Evolutionary conservation across 305 asterid species (phyloP), one percentile per base, ranked within the genome.

Genomic region (Vinca major): DNA sequence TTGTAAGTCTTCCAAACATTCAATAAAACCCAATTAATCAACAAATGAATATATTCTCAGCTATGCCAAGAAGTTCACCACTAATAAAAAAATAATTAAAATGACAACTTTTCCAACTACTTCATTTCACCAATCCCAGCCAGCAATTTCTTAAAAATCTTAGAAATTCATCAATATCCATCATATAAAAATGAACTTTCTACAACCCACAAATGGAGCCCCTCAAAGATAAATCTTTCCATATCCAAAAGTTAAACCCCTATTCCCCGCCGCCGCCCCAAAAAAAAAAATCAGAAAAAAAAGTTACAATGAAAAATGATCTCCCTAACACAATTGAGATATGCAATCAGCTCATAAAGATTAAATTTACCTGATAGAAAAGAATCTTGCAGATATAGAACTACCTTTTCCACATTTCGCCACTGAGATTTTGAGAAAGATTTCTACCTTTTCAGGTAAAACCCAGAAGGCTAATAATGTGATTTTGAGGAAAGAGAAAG

Each of bases 361-460:
- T 43, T 26, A 12, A 21, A 69, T 65, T 56, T 58, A 74, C 78
- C 78, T 20, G 33, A 47, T 61, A 57, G 40, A 47, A 61, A 19
- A 50, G 57, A 7, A 45, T 7, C 51, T 66, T 48, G 36, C 44
- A 43, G 49, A 45, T 5, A 26, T 14, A 71, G 43, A 43, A 20
- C 52, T 48, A 63, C 63, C 53, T 71, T 63, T 62, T 19, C 48
- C 74, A 2, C 45, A n/a, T 49, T 37, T 43, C 40, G 12, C 5
- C 17, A 62, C 19, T 20, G 54, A 26, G 41, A 61, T 51, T 37
- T 16, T 11, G 6, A 26, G 0, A 55, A 26, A n/a, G n/a, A 20
- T 50, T 41, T 10, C n/a, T 39, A 19, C 13, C 47, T 33, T 56
- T 51, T 55, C 57, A 19, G 9, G 58, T 41, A 50, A 47, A 55